Evolutionary conservation across 495 filamentous ascomycete species (phyloP), one percentile per base, ranked within the genome.

Genomic region (Rhypophila decipiens): DNA sequence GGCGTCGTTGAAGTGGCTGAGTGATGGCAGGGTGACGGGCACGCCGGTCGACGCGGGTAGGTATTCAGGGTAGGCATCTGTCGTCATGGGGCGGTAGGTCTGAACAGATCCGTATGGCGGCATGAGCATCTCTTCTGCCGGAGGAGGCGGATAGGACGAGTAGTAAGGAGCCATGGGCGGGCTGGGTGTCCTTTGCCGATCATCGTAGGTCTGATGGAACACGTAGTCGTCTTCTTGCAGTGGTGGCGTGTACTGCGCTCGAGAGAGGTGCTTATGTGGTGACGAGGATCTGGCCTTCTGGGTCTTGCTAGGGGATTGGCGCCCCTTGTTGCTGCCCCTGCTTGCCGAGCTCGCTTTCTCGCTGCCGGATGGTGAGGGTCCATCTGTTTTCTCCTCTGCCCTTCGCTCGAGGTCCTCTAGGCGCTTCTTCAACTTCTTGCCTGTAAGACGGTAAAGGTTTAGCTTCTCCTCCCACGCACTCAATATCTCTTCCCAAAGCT

Each of bases 381-480:
- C 74, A 29, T 90, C 93, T 44, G 84, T 83, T n/a, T n/a, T n/a
- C 17, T 86, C 90, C 19, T 86, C 88, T 22, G 93, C 93, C 52
- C 91, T 79, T 56, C 89, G 80, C 75, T 98, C 93, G 45, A 98
- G 82, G 56, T 98, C 93, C 69, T 98, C 91, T 62, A 98, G 76
- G 59, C 91, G 82, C 67, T 87, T 88, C 86, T 98, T 98, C 47
- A 98, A 80, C 80, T 96, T 98, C 78, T 96, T 96, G 77, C 91
- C 91, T 97, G 64, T 47, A 55, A n/a, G n/a, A 18, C 22, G 27
- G 27, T 12, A 50, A 23, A 31, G 3, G 19, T 42, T 58, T 53
- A 56, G 54, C 22, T 22, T 40, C 15, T n/a, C 11, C 21, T 21
- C 10, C 38, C 17, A 4, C 24, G 12, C 21, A 27, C 40, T 15